Evolutionary conservation across 2,329 filamentous ascomycete genomes (phyloP), one percentile per base, ranked within the genome.

Genomic region (Nigrograna mackinnonii): DNA sequence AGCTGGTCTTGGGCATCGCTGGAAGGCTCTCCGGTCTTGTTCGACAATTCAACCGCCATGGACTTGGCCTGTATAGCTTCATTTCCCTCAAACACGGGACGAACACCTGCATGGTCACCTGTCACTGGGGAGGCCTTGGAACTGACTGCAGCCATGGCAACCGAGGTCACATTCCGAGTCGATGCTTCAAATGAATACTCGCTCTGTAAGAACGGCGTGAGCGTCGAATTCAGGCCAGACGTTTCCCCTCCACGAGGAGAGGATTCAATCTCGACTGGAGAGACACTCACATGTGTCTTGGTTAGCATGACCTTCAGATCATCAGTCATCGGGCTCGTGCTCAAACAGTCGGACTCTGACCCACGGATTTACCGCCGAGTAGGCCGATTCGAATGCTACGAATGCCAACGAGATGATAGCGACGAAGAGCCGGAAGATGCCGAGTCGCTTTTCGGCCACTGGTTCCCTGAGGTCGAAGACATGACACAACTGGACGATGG

Each of bases 1-100:
- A 66, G 58, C 48, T 68, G 64, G 64, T 66, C 63, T 30, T 68
- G 64, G 64, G 64, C 63, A 38, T 62, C 60, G 1, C 42, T 65
- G 9, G 61, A 66, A 51, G 64, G 63, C 14, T 66, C 63, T 3
- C 59, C 62, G 1, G 58, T 67, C 33, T 64, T 57, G 45, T 67
- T 65, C 35, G 64, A 68, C 44, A 67, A 65, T 20, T 42, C 55
- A 7, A 63, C 58, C 6, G 64, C 64, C 3, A 68, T 68, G 63
- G 64, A 68, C 37, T 47, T 68, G 0, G 64, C 62, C 2, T 67
- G 63, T 26, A 55, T 52, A 14, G 59, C 54, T 6, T 57, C 54
- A 2, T 67, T 66, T 30, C 47, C 55, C 1, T 47, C 57, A 28
- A 4, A 22, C 7, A 47, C 46, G 22, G 39, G 41, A 3, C 44